A percentile compares a stretch with the other conserved stretches of the same genome.
Evolutionary conservation across 768 basidiomycete species (phyloP).

Genomic region (Suillus subluteus): DNA sequence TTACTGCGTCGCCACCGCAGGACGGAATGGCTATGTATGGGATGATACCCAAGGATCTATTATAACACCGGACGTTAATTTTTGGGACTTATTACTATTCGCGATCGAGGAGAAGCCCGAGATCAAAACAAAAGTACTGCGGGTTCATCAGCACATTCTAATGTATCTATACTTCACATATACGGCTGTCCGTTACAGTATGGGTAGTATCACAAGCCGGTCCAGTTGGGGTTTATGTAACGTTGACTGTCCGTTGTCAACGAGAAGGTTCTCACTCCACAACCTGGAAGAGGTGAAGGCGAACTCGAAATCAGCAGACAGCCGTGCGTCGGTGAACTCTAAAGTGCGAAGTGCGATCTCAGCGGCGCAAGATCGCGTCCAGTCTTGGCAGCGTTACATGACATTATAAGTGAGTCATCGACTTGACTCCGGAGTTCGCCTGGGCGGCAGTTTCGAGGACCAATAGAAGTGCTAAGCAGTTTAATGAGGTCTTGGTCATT

Average conservation of each 20-base stretch:
- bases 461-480: background rate
- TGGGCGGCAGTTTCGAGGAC: background rate
- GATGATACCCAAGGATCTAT: constrained; percentile 20
- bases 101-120: background rate
- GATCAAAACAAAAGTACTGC: constrained; percentile 4
- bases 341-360: constrained; percentile 8
- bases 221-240: constrained; percentile 1
- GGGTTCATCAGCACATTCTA: constrained; percentile 7
- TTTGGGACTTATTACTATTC: constrained; percentile 21
- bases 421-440: background rate
- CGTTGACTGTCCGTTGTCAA: background rate
- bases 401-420: background rate
- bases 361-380: background rate
- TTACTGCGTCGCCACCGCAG: constrained; percentile 22
- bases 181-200: background rate
- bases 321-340: background rate
- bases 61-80: constrained; percentile 29
- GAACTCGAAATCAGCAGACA: background rate
- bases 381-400: background rate
- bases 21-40: constrained; percentile 26
- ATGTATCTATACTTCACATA: constrained; percentile 10
- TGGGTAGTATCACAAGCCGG: background rate
- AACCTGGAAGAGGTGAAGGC: constrained; percentile 1
- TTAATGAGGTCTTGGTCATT: background rate
- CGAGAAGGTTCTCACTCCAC: constrained; percentile 4